phyloP scores from a whole-genome alignment of 192 early-diverging fungal species.

The Martensiomyces pterosporus region DNA sequence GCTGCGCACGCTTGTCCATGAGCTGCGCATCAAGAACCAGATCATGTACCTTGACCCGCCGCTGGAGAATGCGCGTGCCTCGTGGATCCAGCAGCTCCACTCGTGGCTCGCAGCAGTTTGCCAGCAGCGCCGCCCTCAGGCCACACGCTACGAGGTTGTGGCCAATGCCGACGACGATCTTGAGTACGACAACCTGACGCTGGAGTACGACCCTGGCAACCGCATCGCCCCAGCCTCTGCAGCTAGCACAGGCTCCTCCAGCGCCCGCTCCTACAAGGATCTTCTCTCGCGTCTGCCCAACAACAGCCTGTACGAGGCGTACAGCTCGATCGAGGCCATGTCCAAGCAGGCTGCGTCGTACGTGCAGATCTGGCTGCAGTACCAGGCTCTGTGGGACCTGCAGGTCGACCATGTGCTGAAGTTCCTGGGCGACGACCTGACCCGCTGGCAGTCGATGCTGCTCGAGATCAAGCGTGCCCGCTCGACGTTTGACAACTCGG shows the following conservation, averaged over 20 bases:
- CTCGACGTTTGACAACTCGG: constrained; percentile 93
- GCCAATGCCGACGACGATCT: constrained; percentile 62
- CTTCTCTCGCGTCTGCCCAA: constrained; percentile 67
- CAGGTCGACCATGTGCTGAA: constrained; percentile 79
- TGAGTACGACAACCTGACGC: constrained; percentile 53
- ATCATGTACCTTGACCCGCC: constrained; percentile 96
- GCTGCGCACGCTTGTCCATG: constrained; percentile 73
- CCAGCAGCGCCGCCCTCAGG: constrained; percentile 77
- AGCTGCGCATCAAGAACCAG: constrained; percentile 90
- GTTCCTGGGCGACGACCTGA: constrained; percentile 82
- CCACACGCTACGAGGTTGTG: constrained; percentile 83
- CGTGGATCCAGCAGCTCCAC: constrained; percentile 88
- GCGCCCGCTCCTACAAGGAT: constrained; percentile 28
- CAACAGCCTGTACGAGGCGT: constrained; percentile 69
- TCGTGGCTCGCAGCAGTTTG: constrained; percentile 90
- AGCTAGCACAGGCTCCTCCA: not conserved
- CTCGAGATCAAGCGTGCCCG: constrained; percentile 92
- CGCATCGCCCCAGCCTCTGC: too few relatives aligned
- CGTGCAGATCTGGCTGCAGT: constrained; percentile 92
- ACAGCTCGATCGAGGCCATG: constrained; percentile 77
- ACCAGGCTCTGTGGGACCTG: constrained; percentile 98
- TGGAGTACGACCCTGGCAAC: constrained; percentile 54
- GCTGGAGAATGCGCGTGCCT: constrained; percentile 85
- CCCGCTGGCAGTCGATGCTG: constrained; percentile 90
- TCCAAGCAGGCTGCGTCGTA: constrained; percentile 74